Base-by-base conservation (phyloP, 2,329 filamentous ascomycete genomes). In the Scolecobasidium constrictum region DNA sequence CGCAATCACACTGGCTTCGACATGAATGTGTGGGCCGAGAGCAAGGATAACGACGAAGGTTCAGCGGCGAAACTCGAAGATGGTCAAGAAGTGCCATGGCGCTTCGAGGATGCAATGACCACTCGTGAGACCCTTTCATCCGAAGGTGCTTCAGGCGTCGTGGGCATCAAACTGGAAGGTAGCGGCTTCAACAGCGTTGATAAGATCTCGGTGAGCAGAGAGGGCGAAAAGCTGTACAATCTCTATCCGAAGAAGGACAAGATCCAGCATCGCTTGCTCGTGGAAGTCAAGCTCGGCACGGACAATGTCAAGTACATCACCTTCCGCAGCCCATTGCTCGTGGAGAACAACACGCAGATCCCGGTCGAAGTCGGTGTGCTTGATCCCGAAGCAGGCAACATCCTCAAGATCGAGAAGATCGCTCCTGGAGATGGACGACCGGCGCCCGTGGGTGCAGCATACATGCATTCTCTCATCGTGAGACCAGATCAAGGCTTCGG, bases 291-390 rank as follows among this genome's bases (percentile, higher is more conserved):
- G 42, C 72, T 98, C 18, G 92, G 87, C n/a, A 67, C 77, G 1
- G 90, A 98, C 66, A 96, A 96, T 54, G 85, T 98, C 65, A 98
- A 98, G 66, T 93, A 94, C 58, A 93, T 98, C 55, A 98, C 88
- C 1, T 80, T 98, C 55, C 78, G 92, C 19, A 96, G 90, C 15
- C 92, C 92, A 1, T 67, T 98, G 1, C 66, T 95, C 1, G 79
- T 98, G 5, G 92, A 98, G 58, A 98, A 98, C 61, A 84, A 92
- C 49, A 98, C 92, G 0, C 86, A 98, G 57, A 94, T 98, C 35
- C 90, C 92, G 0, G 80, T 98, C 12, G 92, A 98, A 60, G 63
- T 98, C 17, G 93, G 92, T 13, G 79, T 98, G 13, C 95, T 86
- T 56, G 92, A 90, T 58, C 78, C 79, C 0, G 77, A 86, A 48